Evolutionary conservation across 169 alveolate genomes (phyloP), one percentile per base, ranked within the genome.

Genomic region (Perkinsus chesapeaki): DNA sequence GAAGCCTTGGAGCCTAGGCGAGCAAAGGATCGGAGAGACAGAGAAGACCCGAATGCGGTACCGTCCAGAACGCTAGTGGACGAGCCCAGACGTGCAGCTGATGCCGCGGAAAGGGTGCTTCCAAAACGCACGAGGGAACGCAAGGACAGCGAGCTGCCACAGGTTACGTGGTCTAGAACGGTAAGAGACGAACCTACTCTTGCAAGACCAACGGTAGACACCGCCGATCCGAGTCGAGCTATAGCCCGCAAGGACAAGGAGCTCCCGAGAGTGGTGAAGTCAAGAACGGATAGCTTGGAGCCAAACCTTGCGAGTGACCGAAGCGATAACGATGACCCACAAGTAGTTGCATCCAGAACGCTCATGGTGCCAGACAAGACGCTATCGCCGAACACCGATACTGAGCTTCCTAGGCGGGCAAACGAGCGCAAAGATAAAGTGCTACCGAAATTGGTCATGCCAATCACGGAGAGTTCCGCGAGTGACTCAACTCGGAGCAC

Each of bases 361-460:
- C 72, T 38, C 20, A 91, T 5, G 36, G 92, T 9, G 0, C 72
- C 39, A 0, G 72, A 48, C 72, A 91, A 23, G n/a, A 93, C 10
- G 20, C 93, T 91, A 91, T 73, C 73, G 73, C 95, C 95, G 92
- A 93, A 93, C 31, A 43, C 93, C 39, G 73, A 73, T 92, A 37
- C 39, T 39, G 91, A 16, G 72, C 73, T 48, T 82, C 94, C 95
- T 0, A 39, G 91, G 3, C 72, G 90, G 82, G 93, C 60, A 91
- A 38, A 37, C 39, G 91, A 47, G 31, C 94, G 92, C 47, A 39
- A 60, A 3, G 48, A 92, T 60, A 47, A 92, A 5, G 47, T 23
- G 5, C 92, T 48, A 39, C 92, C 92, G 73, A 91, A 39, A 27
- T 20, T 23, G 92, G 20, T 12, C 7, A 38, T 23, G 31, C 92